Evolutionary conservation across 2,329 filamentous ascomycete genomes (phyloP).

Genomic region (Aspergillus viridinutans): DNA sequence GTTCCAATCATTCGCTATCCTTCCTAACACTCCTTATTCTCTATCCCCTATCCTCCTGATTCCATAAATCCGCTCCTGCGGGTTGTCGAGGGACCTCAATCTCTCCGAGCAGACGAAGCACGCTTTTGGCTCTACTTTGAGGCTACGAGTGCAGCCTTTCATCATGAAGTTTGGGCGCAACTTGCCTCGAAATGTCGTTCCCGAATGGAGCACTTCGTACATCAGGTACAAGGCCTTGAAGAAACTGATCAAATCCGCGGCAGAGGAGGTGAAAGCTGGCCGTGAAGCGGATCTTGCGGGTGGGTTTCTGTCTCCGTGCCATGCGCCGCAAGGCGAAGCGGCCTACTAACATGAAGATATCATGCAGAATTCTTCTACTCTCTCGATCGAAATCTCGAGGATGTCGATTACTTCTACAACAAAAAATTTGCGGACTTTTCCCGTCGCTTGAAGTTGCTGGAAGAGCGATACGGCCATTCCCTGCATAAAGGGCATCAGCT

Average conservation of each 20-base stretch:
- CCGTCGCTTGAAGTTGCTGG: constrained; percentile 77
- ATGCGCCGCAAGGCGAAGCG: constrained; percentile 5
- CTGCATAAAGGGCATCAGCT: constrained; percentile 66
- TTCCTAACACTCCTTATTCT: neutral
- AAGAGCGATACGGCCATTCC: constrained; percentile 78
- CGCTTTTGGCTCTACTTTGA: neutral
- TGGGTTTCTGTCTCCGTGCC: constrained; percentile 46
- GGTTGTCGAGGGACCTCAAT: neutral
- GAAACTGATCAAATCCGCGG: constrained; percentile 82
- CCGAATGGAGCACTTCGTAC: constrained; percentile 48
- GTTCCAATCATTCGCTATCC: neutral
- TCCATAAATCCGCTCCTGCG: neutral
- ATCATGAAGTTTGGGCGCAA: constrained; percentile 51
- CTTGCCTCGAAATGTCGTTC: constrained; percentile 47
- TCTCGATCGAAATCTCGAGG: constrained; percentile 93
- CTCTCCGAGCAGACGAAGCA: neutral
- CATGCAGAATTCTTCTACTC: constrained; percentile 88
- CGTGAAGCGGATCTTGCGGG: constrained; percentile 84
- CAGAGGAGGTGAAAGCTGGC: constrained; percentile 63
- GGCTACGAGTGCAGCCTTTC: constrained; percentile 2
- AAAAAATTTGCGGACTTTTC: constrained; percentile 85
- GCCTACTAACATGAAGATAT: constrained; percentile 18
- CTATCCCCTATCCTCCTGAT: neutral
- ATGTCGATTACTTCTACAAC: constrained; percentile 95
- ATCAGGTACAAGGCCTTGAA: constrained; percentile 63